Conservation (phyloP, 1,139 yeast genomes). For the Saccharomycopsis hybrid region DNA sequence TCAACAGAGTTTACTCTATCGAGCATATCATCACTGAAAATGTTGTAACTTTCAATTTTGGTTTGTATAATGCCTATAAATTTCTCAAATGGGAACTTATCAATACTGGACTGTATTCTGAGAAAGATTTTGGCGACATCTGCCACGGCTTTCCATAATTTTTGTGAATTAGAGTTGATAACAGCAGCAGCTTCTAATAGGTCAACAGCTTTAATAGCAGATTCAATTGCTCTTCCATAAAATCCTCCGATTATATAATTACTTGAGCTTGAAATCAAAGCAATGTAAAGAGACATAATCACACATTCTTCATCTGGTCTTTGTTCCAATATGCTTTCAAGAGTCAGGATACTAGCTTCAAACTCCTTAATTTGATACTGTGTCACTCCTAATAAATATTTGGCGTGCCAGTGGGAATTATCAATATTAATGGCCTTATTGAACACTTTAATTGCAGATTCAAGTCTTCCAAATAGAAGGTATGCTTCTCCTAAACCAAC, state of each 20-base stretch:
- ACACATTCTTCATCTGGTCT: constrained; percentile 53
- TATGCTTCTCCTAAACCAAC: constrained; percentile 93
- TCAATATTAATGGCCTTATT: constrained; percentile 52
- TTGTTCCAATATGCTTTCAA: constrained; percentile 37
- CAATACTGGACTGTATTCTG: constrained; percentile 39
- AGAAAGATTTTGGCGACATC: constrained; percentile 42
- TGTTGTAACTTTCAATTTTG: not conserved
- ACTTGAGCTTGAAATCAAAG: constrained; percentile 48
- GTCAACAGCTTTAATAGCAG: constrained; percentile 41
- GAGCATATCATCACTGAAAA: constrained; percentile 8
- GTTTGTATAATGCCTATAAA: not conserved
- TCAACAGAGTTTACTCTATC: constrained; percentile 25
- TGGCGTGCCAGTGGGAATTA: constrained; percentile 48
- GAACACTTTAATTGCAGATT: constrained; percentile 83
- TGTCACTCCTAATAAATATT: constrained; percentile 62
- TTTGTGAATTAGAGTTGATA: constrained; percentile 35
- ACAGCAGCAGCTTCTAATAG: constrained; percentile 39
- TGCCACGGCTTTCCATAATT: constrained; percentile 47
- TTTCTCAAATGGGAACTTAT: constrained; percentile 35
- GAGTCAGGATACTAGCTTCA: constrained; percentile 37
- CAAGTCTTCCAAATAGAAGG: constrained; percentile 72
- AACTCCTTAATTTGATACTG: constrained; percentile 46
- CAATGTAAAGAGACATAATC: constrained; percentile 50
- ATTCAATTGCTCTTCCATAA: constrained; percentile 48
- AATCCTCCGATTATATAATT: constrained; percentile 54